phyloP scores from a whole-genome alignment of 75 land plant genomes.

The Sequoiadendron giganteum region DNA sequence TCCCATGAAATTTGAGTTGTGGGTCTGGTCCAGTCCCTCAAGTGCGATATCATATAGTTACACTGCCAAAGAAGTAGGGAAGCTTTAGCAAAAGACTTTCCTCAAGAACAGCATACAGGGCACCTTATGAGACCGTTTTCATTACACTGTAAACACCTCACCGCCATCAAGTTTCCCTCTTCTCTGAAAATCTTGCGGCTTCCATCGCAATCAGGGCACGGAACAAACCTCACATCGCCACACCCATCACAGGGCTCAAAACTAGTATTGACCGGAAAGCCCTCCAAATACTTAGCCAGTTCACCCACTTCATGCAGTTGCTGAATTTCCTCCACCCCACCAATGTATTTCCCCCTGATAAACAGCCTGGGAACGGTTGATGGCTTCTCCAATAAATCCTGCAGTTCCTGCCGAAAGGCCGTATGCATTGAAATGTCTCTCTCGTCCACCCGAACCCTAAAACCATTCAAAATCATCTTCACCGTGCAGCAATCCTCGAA shows the following conservation, averaged over 20 bases:
- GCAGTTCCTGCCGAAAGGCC: slow-evolving; percentile 47
- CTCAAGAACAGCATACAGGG: slow-evolving; percentile 61
- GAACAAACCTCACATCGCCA: slow-evolving; percentile 63
- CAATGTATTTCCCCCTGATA: slow-evolving; percentile 58
- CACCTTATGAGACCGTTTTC: slow-evolving; percentile 81
- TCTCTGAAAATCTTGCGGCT: slow-evolving; percentile 71
- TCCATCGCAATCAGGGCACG: slow-evolving; percentile 69
- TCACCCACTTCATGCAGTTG: slow-evolving; percentile 63
- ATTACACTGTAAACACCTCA: slow-evolving; percentile 71
- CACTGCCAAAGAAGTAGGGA: neutral
- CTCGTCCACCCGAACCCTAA: slow-evolving; percentile 57
- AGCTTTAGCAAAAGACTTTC: neutral
- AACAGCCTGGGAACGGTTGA: slow-evolving; percentile 48
- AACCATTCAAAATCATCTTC: slow-evolving; percentile 42
- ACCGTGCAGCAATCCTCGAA: slow-evolving; percentile 60
- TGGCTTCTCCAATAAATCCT: slow-evolving; percentile 26
- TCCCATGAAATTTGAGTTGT: neutral
- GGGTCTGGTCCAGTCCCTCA: neutral
- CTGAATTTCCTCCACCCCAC: slow-evolving; percentile 70
- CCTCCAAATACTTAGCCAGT: slow-evolving; percentile 47
- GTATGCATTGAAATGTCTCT: slow-evolving; percentile 68
- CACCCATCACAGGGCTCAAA: slow-evolving; percentile 67
- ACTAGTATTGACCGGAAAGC: slow-evolving; percentile 44
- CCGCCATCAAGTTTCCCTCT: slow-evolving; percentile 26
- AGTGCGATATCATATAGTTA: neutral